Evolutionary conservation across 768 basidiomycete genomes (phyloP).

Genomic region (Suillus sp.): DNA sequence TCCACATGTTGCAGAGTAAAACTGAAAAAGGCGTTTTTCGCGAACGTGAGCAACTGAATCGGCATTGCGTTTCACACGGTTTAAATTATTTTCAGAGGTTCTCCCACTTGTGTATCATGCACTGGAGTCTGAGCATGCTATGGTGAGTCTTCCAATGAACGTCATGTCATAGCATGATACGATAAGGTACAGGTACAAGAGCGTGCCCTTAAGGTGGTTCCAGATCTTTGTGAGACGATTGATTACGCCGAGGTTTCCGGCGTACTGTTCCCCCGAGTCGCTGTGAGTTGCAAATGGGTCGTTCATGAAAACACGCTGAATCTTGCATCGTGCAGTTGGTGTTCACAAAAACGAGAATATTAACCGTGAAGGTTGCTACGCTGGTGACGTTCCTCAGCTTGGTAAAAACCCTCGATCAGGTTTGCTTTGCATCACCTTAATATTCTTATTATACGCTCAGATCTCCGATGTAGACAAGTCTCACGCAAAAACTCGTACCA

Average conservation of each 20-base stretch:
- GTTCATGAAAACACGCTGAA: background rate
- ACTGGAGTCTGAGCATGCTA: constrained; percentile 90
- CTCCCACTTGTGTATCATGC: constrained; percentile 95
- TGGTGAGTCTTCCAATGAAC: constrained; percentile 44
- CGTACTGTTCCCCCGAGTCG: constrained; percentile 88
- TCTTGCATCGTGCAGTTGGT: constrained; percentile 60
- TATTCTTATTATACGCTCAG: constrained; percentile 5
- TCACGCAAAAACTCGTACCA: constrained; percentile 96
- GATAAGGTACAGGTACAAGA: constrained; percentile 79
- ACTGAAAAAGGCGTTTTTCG: constrained; percentile 84
- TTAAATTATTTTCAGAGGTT: constrained; percentile 62
- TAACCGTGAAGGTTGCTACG: constrained; percentile 91
- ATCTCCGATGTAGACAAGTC: constrained; percentile 56
- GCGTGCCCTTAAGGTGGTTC: constrained; percentile 80
- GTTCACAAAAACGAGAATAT: constrained; percentile 87
- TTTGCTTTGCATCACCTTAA: constrained; percentile 31
- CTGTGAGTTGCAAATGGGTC: constrained; percentile 53
- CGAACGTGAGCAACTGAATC: constrained; percentile 62
- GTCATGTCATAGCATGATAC: constrained; percentile 14
- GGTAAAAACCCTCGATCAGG: constrained; percentile 91
- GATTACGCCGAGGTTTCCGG: constrained; percentile 95
- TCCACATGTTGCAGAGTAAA: constrained; percentile 85
- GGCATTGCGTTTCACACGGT: background rate
- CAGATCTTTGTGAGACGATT: constrained; percentile 87
- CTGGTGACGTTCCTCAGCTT: constrained; percentile 80